Base-by-base conservation (phyloP, 805 yeast genomes). In the Kluyveromyces dobzhanskii region DNA sequence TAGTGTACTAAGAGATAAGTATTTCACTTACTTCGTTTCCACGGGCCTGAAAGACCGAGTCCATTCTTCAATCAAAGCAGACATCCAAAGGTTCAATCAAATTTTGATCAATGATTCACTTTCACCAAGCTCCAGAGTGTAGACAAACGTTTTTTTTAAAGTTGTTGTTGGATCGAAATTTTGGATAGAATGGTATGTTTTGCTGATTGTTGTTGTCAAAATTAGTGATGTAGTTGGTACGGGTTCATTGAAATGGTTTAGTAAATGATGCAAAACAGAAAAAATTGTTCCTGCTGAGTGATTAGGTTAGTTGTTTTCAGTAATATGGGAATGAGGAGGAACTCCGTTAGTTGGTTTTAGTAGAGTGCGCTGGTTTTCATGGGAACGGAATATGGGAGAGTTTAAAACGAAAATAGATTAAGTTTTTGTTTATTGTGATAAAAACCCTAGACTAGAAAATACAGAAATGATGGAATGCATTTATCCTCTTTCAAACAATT, bases 71-170 rank as follows among this genome's bases (percentile, higher is more conserved):
- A 27, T 27, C 30, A 12, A 7, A 14, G 16, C 13, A 27, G 16
- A n/a, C 5, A 5, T 14, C 17, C 27, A 13, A 30, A 30, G n/a
- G 5, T 16, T 13, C 18, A 16, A 30, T 30, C 30, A 6, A 17
- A 8, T 5, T 10, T 6, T 11, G 16, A 11, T 30, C 32, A 11
- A 14, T 17, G 32, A 24, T 34, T 34, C 29, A n/a, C 29, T 34
- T 41, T 40, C 57, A 76, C 73, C 69, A 69, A 75, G 80, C 80
- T 77, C 87, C 92, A 81, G 92, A 82, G 90, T 84, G 94, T 83
- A 76, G 80, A 85, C 88, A 83, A 84, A 50, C 52, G 44, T 44
- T 13, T 27, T 27, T n/a, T n/a, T n/a, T n/a, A n/a, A n/a, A n/a
- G n/a, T n/a, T n/a, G n/a, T n/a, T n/a, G n/a, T n/a, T n/a, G n/a